Evolutionary conservation across 2,329 filamentous ascomycete species (phyloP), one percentile per base, ranked within the genome.

Genomic region (Fusarium sororula): DNA sequence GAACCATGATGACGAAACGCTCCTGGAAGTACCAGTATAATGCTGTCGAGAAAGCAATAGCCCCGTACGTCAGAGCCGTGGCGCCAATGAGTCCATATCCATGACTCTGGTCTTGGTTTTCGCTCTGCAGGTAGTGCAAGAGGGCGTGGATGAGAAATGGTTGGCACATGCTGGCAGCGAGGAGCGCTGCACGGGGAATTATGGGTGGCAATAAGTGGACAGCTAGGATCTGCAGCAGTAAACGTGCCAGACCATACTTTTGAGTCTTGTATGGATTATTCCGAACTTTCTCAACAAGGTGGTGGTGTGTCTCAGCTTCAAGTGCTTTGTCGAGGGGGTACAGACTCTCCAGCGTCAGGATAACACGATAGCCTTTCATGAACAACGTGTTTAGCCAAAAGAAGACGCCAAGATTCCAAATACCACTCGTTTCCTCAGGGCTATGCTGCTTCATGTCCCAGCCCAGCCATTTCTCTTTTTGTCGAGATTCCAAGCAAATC

Each of bases 271-370:
- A 55, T 0, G 53, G 53, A 11, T 55, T 41, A 0, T 20, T 6
- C 2, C 1, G 35, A 41, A 55, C 3, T 9, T 6, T 1, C 2
- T 20, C 11, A 4, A 18, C 35, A 2, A 55, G 20, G 1, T 26
- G 2, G 0, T 26, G 39, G 13, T 45, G 28, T 22, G 0, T 10
- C 3, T 45, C 54, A 2, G 39, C 39, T 42, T 0, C 1, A 10
- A 42, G 32, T 1, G 54, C 9, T 17, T 18, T 45, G 22, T 57
- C 39, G 7, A 57, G 39, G n/a, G 54, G 22, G 5, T 45, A 57
- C 0, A 57, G 18, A 8, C 18, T 57, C 6, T 57, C 54, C 13
- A 57, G 28, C 14, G 54, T 57, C 54, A 57, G 22, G 4, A 57
- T 24, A 5, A n/a, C 54, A 15, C 39, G 54, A 24, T 45, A 57